Percentiles rank a stretch among this genome's conserved stretches.
These are phyloP conservation scores for Metschnikowia reukaufii DNA, from an alignment of 805 yeast species.

Conservation along the genomic window DNA sequence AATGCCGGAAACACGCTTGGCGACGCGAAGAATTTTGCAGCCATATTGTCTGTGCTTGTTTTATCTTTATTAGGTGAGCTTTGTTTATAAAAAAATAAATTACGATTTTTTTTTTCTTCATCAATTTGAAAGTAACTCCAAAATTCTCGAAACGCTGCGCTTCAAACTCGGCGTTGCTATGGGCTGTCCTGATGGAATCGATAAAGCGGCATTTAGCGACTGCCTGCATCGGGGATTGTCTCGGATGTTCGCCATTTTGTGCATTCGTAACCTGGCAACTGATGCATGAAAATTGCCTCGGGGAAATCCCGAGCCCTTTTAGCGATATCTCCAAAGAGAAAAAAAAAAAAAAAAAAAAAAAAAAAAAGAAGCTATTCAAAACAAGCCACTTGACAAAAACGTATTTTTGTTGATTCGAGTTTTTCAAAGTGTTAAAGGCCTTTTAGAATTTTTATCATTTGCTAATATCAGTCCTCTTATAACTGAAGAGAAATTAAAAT, in stretches of 20 bases:
- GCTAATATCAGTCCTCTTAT: too few relatives aligned
- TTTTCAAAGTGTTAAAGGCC: too few relatives aligned
- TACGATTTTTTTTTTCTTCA: not conserved
- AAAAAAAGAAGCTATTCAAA: too few relatives aligned
- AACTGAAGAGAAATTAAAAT: too few relatives aligned
- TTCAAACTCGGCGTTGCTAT: not conserved
- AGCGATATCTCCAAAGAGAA: too few relatives aligned
- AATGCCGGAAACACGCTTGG: not conserved
- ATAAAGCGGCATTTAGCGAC: conserved; percentile 7
- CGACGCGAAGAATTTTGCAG: not conserved
- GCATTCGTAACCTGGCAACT: not conserved
- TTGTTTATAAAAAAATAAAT: not conserved
- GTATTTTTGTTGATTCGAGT: too few relatives aligned
- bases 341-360: too few relatives aligned
- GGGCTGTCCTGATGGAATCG: conserved; percentile 4
- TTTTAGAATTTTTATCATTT: too few relatives aligned
- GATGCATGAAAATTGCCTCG: not conserved
- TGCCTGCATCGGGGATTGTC: conserved; percentile 3
- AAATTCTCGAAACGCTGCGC: not conserved
- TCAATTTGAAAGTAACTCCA: not conserved
- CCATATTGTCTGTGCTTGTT: conserved; percentile 2
- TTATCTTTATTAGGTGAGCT: conserved; percentile 4
- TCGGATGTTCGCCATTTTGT: not conserved
- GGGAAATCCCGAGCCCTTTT: too few relatives aligned
- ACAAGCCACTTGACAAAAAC: too few relatives aligned